phyloP scores from a whole-genome alignment of 345 rosid genomes.

The Brassica incana region DNA sequence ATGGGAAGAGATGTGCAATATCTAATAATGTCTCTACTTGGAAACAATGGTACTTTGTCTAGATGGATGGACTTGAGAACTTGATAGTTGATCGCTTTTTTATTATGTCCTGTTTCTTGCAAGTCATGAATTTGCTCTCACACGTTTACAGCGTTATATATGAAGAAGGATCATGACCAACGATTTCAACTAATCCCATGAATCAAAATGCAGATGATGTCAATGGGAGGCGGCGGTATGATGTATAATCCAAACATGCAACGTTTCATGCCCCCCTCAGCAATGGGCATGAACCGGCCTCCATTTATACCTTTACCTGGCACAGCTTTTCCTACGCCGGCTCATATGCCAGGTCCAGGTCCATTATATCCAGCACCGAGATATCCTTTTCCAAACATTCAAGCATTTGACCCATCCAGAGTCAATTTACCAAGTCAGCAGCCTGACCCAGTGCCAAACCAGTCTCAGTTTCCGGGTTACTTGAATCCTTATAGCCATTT shows the following conservation, averaged over 20 bases:
- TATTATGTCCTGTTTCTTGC: neutral
- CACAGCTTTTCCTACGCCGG: neutral
- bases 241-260: slow-evolving; percentile 54
- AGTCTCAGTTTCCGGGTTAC: slow-evolving; percentile 19
- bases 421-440: slow-evolving; percentile 2
- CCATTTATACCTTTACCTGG: slow-evolving; percentile 8
- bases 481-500: slow-evolving; percentile 23
- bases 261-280: slow-evolving; percentile 56
- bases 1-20: neutral
- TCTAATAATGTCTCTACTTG: slow-evolving; percentile 9
- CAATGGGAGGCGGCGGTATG: slow-evolving; percentile 57
- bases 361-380: neutral
- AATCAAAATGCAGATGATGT: slow-evolving; percentile 56
- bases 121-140: neutral
- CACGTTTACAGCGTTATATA: neutral
- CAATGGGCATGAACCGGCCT: slow-evolving; percentile 47
- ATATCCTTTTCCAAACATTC: slow-evolving; percentile 15
- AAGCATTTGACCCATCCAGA: slow-evolving; percentile 12
- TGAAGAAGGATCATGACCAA: neutral
- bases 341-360: neutral
- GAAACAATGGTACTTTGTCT: neutral
- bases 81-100: neutral
- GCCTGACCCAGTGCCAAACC: slow-evolving; percentile 1
- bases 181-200: neutral
- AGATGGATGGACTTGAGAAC: neutral